Evolutionary conservation across 495 filamentous ascomycete genomes (phyloP).

Genomic region (Wilcoxina mikolae): DNA sequence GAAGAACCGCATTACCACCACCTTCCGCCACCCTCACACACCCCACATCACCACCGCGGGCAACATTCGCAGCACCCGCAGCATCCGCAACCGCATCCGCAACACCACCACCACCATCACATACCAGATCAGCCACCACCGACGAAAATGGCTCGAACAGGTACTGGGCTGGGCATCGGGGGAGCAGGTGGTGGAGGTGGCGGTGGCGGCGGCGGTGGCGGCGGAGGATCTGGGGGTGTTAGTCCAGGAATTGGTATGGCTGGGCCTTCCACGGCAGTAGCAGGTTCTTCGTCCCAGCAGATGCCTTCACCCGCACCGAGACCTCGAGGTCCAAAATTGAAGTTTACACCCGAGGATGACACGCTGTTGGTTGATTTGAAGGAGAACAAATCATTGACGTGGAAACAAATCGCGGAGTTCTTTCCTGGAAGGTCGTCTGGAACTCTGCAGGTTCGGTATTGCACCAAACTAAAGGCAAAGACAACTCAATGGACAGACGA

Average conservation of each 20-base stretch:
- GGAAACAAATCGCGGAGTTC: slow-evolving; percentile 92
- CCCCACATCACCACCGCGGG: slow-evolving; percentile 14
- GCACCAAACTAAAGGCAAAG: slow-evolving; percentile 83
- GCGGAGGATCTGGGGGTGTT: slow-evolving; percentile 28
- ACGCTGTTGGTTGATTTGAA: slow-evolving; percentile 71
- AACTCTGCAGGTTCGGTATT: slow-evolving; percentile 84
- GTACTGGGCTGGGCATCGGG: slow-evolving; percentile 29
- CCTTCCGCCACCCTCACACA: slow-evolving; percentile 14
- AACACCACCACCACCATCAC: slow-evolving; percentile 19
- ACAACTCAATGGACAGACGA: slow-evolving; percentile 85
- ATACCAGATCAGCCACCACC: slow-evolving; percentile 25
- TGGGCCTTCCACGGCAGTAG: slow-evolving; percentile 33
- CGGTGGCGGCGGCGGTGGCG: slow-evolving; percentile 29
- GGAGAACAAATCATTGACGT: slow-evolving; percentile 80
- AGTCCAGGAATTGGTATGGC: slow-evolving; percentile 51
- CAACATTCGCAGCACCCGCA: slow-evolving; percentile 13
- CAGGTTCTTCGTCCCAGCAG: slow-evolving; percentile 7
- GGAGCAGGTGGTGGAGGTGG: slow-evolving; percentile 8
- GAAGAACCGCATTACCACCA: slow-evolving; percentile 25
- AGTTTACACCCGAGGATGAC: slow-evolving; percentile 84
- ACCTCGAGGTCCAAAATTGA: slow-evolving; percentile 70
- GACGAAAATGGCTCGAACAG: slow-evolving; percentile 25
- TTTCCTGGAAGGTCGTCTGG: slow-evolving; percentile 79
- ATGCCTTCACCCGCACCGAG: slow-evolving; percentile 51
- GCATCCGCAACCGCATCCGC: not conserved